phyloP scores from a whole-genome alignment of 2,329 filamentous ascomycete genomes.

The Fusarium liriodendri region DNA sequence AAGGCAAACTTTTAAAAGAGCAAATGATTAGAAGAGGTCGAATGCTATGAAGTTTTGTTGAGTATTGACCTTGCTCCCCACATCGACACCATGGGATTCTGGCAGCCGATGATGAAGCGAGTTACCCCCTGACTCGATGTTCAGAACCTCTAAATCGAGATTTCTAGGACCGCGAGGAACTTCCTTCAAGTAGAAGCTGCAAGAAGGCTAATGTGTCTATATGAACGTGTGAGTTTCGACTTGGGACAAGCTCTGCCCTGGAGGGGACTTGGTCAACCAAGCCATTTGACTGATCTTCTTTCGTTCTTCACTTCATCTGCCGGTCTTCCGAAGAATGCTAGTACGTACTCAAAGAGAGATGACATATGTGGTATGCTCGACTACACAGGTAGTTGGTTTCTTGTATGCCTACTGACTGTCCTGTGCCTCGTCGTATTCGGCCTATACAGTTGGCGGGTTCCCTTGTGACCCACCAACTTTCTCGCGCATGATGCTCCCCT shows the following conservation, averaged over 20 bases:
- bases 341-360: not conserved
- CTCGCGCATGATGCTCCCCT: conserved; percentile 21
- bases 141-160: not conserved
- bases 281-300: not conserved
- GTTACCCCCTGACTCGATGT: not conserved
- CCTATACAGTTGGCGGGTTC: not conserved
- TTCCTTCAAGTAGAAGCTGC: not conserved
- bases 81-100: not conserved
- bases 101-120: not conserved
- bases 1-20: not conserved
- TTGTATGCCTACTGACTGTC: not conserved
- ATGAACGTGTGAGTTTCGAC: not conserved
- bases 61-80: not conserved
- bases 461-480: conserved; percentile 11
- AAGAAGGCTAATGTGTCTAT: not conserved
- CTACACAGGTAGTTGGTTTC: not conserved
- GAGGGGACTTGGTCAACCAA: not conserved
- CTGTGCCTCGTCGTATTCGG: not conserved
- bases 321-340: not conserved
- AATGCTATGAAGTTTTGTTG: not conserved
- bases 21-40: not conserved
- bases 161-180: not conserved
- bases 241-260: not conserved
- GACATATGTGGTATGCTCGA: not conserved
- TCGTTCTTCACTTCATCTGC: not conserved